Evolutionary conservation across 2,329 filamentous ascomycete genomes (phyloP).

Genomic region (Scedosporium dehoogii): DNA sequence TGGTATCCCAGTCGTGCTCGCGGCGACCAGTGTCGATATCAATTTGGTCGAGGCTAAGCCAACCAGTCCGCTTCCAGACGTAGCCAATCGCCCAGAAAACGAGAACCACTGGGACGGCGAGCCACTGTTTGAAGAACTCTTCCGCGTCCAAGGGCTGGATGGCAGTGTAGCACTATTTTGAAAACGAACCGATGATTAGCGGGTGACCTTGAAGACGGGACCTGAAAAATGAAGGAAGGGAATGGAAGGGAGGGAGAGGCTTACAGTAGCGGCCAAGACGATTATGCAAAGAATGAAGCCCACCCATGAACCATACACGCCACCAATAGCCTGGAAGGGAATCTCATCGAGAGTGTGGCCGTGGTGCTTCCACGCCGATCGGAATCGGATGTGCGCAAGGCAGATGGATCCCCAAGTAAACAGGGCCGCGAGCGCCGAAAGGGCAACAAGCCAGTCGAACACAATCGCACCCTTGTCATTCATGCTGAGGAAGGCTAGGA

Average conservation of each 20-base stretch:
- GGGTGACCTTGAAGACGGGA: conserved; percentile 10
- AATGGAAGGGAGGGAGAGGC: conserved; percentile 9
- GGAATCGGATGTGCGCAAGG: conserved; percentile 58
- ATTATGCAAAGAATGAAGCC: conserved; percentile 47
- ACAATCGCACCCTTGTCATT: conserved; percentile 36
- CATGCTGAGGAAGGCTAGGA: conserved; percentile 36
- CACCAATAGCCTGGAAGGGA: conserved; percentile 50
- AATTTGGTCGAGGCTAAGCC: conserved; percentile 48
- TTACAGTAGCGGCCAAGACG: conserved; percentile 40
- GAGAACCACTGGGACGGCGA: conserved; percentile 42
- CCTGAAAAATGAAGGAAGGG: background rate
- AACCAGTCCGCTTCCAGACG: conserved; percentile 54
- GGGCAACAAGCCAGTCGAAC: conserved; percentile 55
- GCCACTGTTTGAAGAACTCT: conserved; percentile 44
- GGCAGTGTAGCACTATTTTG: conserved; percentile 36
- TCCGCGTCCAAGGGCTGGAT: conserved; percentile 32
- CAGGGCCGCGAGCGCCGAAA: conserved; percentile 52
- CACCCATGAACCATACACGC: conserved; percentile 52
- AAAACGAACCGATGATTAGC: conserved; percentile 4
- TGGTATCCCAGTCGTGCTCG: conserved; percentile 54
- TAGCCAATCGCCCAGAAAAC: conserved; percentile 47
- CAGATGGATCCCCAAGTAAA: conserved; percentile 60
- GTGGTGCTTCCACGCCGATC: conserved; percentile 45
- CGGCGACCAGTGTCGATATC: conserved; percentile 58
- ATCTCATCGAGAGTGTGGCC: conserved; percentile 55